Evolutionary conservation across 371 early-diverging fungal genomes (phyloP), one percentile per base, ranked within the genome.

Genomic region (Rhizomucor pusillus): DNA sequence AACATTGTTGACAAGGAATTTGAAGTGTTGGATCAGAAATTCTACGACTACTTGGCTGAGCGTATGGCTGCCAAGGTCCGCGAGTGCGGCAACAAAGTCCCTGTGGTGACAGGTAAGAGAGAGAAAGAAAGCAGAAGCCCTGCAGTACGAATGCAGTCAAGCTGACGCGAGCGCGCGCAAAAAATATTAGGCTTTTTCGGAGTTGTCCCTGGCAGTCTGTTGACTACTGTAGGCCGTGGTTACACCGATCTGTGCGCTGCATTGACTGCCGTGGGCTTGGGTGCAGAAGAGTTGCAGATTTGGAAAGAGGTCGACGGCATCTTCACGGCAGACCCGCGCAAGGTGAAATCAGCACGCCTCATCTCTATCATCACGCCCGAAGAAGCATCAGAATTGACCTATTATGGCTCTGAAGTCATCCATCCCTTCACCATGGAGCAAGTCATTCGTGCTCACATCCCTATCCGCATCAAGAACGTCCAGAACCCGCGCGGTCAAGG

Each of bases 251-350:
- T 98, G 48, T 91, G 95, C 16, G 97, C 98, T 14, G 98, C 98
- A 2, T 77, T 99, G 50, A 78, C 93, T 18, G 95, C 99, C 0
- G 98, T 94, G 1, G 98, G 92, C 1, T 63, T 93, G 18, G 66
- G 77, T 23, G 93, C 92, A 12, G 77, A 85, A 52, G 98, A 99
- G 65, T 78, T 98, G 49, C 97, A 98, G 66, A 91, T 99, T 18
- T 98, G 97, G 97, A 99, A 99, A 69, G 99, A 99, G 59, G 99
- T 99, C 3, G 98, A 98, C 60, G 99, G 99, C 48, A 97, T 99
- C 56, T 99, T 95, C 60, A 97, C 97, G 0, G 98, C 98, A 0
- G 99, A 99, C 64, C 99, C 99, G n/a, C 90, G 97, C 50, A 97
- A 97, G 57, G 96, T 92, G n/a, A 84, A 86, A 34, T 64, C 75